Percentiles rank a stretch among this genome's conserved stretches.
Conservation (phyloP, 306 rosid genomes). For the Lathyrus sativus region DNA sequence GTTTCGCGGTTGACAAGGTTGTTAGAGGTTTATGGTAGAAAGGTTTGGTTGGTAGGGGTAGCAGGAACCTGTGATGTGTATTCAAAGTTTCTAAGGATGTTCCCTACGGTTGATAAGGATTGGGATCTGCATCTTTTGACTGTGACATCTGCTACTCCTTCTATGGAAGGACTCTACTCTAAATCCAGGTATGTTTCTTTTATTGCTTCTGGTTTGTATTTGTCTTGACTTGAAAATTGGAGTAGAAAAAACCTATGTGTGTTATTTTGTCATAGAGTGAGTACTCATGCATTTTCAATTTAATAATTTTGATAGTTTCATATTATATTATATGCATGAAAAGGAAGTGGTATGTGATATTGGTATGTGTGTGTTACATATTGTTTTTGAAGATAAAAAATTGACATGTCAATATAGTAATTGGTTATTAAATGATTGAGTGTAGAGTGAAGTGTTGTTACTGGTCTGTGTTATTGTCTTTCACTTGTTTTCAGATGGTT, state of each 20-base stretch:
- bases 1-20: slow-evolving; percentile 61
- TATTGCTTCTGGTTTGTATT: slow-evolving; percentile 30
- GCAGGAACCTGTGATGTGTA: slow-evolving; percentile 55
- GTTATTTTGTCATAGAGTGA: slow-evolving; percentile 2
- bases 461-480: slow-evolving; percentile 21
- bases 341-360: slow-evolving; percentile 11
- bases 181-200: slow-evolving; percentile 74
- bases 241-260: not conserved
- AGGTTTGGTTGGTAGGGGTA: slow-evolving; percentile 74
- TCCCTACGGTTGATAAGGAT: slow-evolving; percentile 62
- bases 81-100: slow-evolving; percentile 55
- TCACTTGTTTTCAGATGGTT: slow-evolving; percentile 5
- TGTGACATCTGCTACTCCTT: slow-evolving; percentile 67
- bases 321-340: not conserved
- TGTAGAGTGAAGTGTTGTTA: slow-evolving; percentile 12
- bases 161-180: slow-evolving; percentile 55
- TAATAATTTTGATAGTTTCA: slow-evolving; percentile 7
- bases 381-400: not conserved
- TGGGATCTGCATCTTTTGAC: slow-evolving; percentile 83
- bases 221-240: slow-evolving; percentile 20
- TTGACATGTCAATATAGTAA: slow-evolving; percentile 17
- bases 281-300: slow-evolving; percentile 16
- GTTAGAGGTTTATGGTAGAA: slow-evolving; percentile 55
- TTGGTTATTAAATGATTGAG: slow-evolving; percentile 24
- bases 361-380: slow-evolving; percentile 21